phyloP scores from a whole-genome alignment of 306 rosid genomes.

The Dicorynia guianensis region DNA sequence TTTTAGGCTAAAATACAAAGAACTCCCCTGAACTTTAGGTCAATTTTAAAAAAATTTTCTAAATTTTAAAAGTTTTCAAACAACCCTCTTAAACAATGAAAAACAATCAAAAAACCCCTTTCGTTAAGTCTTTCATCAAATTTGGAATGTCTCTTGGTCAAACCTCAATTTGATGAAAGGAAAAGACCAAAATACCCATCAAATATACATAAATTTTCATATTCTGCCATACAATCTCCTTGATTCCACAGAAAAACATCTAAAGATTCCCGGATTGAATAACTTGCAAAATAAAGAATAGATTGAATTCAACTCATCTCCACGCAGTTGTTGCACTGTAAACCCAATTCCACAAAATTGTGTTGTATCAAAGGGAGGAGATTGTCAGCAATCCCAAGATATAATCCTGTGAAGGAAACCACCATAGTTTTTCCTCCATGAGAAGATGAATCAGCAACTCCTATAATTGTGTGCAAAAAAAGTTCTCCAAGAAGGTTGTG shows the following conservation, averaged over 20 bases:
- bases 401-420: neutral
- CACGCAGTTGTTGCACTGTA: neutral
- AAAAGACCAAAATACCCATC: too few species aligned
- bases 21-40: too few species aligned
- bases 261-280: neutral
- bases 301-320: constrained; percentile 48
- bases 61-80: too few species aligned
- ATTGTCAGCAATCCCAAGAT: constrained; percentile 26
- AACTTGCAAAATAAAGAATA: constrained; percentile 17
- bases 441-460: neutral
- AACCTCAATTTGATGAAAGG: too few species aligned
- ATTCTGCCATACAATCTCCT: too few species aligned
- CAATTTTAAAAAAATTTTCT: too few species aligned
- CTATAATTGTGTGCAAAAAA: neutral
- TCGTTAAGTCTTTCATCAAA: too few species aligned
- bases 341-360: constrained; percentile 30
- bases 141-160: too few species aligned
- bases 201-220: too few species aligned
- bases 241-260: constrained; percentile 29
- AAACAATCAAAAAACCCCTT: too few species aligned
- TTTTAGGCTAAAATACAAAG: too few species aligned
- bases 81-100: too few species aligned
- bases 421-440: neutral
- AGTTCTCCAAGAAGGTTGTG: neutral
- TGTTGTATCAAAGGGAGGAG: constrained; percentile 36